Evolutionary conservation across 176 grass and related monocot genomes (phyloP).

Genomic region (Oryza brachyantha): DNA sequence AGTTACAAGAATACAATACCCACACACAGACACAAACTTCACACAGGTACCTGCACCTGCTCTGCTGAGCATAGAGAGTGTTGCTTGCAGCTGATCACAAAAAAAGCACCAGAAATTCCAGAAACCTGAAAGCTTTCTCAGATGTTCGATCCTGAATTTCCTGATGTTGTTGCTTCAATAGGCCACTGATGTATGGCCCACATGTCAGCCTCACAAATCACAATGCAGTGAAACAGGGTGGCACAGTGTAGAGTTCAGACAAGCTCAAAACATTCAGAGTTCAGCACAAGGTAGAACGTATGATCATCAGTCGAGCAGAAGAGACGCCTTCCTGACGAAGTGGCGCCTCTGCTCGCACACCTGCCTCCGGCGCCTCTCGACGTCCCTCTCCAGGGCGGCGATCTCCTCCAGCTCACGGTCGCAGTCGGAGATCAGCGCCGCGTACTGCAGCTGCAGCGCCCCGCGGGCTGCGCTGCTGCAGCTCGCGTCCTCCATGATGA

Average conservation of each 20-base stretch:
- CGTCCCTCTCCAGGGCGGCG: constrained; percentile 5
- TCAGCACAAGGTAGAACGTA: no score
- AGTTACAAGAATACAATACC: neutral
- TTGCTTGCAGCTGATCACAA: neutral
- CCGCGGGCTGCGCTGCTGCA: neutral
- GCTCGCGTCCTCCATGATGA: neutral
- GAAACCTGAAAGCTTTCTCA: neutral
- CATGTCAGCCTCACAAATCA: neutral
- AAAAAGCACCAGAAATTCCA: no score
- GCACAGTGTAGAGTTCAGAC: neutral
- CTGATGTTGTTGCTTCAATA: no score
- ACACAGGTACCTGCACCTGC: neutral
- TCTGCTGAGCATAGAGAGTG: neutral
- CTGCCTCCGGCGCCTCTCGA: constrained; percentile 26
- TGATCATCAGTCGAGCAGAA: neutral
- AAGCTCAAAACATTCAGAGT: neutral
- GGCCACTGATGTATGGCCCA: neutral
- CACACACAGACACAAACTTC: neutral
- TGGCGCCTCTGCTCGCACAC: neutral
- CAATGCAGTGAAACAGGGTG: neutral
- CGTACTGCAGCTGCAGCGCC: neutral
- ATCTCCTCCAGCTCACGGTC: constrained; percentile 18
- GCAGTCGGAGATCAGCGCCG: constrained; percentile 6
- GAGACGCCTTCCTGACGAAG: constrained; percentile 5
- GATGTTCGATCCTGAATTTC: no score